These are phyloP conservation scores for Cerioporus squamosus DNA, from an alignment of 1,284 basidiomycete genomes.

Conservation along the genomic window DNA sequence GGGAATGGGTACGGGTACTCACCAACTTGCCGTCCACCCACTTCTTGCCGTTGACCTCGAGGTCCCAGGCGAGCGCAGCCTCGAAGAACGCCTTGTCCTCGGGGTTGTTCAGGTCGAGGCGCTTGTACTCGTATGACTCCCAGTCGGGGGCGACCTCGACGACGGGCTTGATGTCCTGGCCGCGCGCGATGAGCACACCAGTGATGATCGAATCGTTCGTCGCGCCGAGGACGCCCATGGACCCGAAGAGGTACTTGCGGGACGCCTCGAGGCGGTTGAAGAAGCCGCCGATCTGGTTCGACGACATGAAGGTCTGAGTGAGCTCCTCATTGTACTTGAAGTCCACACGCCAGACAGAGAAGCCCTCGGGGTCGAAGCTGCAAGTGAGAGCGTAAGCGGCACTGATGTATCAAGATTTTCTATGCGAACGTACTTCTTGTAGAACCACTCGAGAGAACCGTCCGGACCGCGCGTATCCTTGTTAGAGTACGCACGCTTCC, in stretches of 20 bases:
- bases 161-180: slow-evolving; percentile 70
- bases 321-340: slow-evolving; percentile 99
- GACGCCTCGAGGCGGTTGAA: slow-evolving; percentile 97
- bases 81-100: slow-evolving; percentile 90
- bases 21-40: slow-evolving; percentile 90
- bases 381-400: slow-evolving; percentile 3
- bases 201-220: slow-evolving; percentile 78
- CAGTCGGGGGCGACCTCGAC: slow-evolving; percentile 90
- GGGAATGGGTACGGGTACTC: slow-evolving; percentile 31
- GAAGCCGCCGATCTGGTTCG: slow-evolving; percentile 91
- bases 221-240: slow-evolving; percentile 88
- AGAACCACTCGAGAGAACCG: slow-evolving; percentile 87
- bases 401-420: not conserved
- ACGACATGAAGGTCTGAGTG: slow-evolving; percentile 91
- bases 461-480: slow-evolving; percentile 85
- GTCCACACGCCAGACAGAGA: slow-evolving; percentile 91
- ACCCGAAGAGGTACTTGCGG: slow-evolving; percentile 95
- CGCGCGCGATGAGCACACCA: slow-evolving; percentile 85
- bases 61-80: slow-evolving; percentile 89
- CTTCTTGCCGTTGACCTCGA: slow-evolving; percentile 82
- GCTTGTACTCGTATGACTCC: slow-evolving; percentile 87
- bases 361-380: slow-evolving; percentile 91
- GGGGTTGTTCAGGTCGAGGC: slow-evolving; percentile 67
- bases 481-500: slow-evolving; percentile 98
- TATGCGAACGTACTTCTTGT: slow-evolving; percentile 71